Base-by-base conservation (phyloP, 2,329 filamentous ascomycete species). In the Mariannaea elegans region DNA sequence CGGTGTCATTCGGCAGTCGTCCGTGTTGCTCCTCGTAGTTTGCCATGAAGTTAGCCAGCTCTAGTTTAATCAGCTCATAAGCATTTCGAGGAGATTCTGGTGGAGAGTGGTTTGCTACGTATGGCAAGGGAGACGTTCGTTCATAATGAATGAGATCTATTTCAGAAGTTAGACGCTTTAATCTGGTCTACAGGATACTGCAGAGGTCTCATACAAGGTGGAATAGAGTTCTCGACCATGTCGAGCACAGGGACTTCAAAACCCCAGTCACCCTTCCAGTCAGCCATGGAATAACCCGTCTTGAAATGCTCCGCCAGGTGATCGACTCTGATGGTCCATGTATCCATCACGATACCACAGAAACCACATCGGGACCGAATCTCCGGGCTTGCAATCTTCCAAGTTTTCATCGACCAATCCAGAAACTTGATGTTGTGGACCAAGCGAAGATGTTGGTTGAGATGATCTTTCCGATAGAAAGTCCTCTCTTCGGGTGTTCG, bases 191-290 rank as follows among this genome's bases (percentile, higher is more conserved):
- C 61, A 60, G 72, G 71, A 73, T 71, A 74, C 58, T 69, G 71
- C 46, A 75, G 62, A 68, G 72, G 72, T 72, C 76, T 77, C 83
- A 79, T 81, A 87, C 85, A 89, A 48, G 87, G 86, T 53, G 87
- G 87, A 58, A 90, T 87, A 45, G 86, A 86, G 70, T 89, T 89
- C 73, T 89, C 87, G 68, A 89, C 83, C 79, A 88, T 83, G 62
- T 86, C 80, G 65, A 87, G 77, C 39, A 89, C 82, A 32, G 84
- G 82, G 24, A 78, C 77, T 55, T 89, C 87, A 63, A 90, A 89
- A 80, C 87, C 87, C 86, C 87, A 89, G 74, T 87, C 87, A 77
- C 87, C 87, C 80, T 88, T 87, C 87, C 87, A 90, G 73, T 89
- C 85, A 63, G 83, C 84, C 87, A 90, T 90, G 68, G 84, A 86